Evolutionary conservation across 192 early-diverging fungal species (phyloP).

Genomic region (Chytriomyces sp.): DNA sequence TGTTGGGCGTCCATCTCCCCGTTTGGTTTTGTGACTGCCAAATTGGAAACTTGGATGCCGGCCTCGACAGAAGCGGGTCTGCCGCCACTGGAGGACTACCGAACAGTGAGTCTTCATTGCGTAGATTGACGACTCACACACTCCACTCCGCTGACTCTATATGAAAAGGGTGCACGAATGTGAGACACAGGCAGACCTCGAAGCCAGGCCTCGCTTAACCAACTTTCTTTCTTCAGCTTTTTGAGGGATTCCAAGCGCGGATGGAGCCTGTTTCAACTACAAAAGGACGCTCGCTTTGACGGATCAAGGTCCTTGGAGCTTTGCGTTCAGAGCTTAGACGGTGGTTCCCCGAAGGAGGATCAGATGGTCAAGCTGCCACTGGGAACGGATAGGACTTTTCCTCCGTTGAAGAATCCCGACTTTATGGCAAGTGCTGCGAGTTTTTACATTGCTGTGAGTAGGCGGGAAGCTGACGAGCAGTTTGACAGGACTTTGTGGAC

Average conservation of each 20-base stretch:
- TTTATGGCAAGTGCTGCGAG: slow-evolving; percentile 56
- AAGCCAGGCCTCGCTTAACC: too few species aligned
- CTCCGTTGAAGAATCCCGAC: slow-evolving; percentile 92
- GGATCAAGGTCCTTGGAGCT: background rate
- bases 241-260: background rate
- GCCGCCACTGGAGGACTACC: too few species aligned
- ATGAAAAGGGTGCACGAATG: too few species aligned
- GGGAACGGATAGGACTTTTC: slow-evolving; percentile 44
- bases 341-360: background rate
- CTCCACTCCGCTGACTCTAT: too few species aligned
- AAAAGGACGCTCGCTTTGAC: background rate
- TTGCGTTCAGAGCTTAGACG: background rate
- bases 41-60: too few species aligned
- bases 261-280: background rate
- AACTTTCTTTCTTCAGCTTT: background rate
- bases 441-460: background rate
- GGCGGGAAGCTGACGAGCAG: background rate
- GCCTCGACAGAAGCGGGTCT: too few species aligned
- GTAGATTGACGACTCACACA: too few species aligned
- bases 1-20: too few species aligned
- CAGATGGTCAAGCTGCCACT: background rate
- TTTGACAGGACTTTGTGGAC: slow-evolving; percentile 12
- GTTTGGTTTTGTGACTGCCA: too few species aligned
- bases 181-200: too few species aligned
- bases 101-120: too few species aligned